Evolutionary conservation across 805 yeast species (phyloP).

Genomic region (Candida coleopterorum): DNA sequence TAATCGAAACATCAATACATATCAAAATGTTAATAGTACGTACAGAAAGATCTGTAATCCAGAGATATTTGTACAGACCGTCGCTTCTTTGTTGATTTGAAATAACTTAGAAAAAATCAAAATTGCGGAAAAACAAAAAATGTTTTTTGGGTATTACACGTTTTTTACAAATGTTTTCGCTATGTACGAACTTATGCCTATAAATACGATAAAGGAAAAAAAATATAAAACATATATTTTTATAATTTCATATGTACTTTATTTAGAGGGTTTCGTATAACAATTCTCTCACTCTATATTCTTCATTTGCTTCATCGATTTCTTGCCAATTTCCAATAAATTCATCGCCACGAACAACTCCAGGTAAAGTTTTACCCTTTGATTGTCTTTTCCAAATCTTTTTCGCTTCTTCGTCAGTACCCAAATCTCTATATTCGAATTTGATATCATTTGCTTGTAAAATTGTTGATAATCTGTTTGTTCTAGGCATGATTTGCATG

Average conservation of each 20-base stretch:
- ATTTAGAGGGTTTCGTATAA: slow-evolving; percentile 56
- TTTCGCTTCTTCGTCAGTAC: slow-evolving; percentile 84
- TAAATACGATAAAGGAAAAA: neutral
- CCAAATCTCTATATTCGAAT: slow-evolving; percentile 70
- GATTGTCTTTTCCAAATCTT: slow-evolving; percentile 76
- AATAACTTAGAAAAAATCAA: too few species aligned
- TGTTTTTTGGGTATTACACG: too few species aligned
- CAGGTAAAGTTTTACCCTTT: slow-evolving; percentile 74
- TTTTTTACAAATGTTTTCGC: too few species aligned
- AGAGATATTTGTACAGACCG: too few species aligned
- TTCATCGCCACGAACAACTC: slow-evolving; percentile 76
- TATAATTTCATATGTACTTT: neutral
- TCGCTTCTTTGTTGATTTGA: too few species aligned
- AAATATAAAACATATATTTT: neutral
- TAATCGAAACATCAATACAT: too few species aligned
- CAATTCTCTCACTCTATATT: slow-evolving; percentile 57
- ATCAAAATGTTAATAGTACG: too few species aligned
- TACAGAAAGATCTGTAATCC: too few species aligned
- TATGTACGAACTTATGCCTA: too few species aligned
- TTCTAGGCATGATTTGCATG: slow-evolving; percentile 69
- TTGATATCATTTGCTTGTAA: slow-evolving; percentile 67
- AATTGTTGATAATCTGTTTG: slow-evolving; percentile 71
- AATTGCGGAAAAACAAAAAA: too few species aligned
- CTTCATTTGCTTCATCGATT: slow-evolving; percentile 83
- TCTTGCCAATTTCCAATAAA: slow-evolving; percentile 83